phyloP scores from a whole-genome alignment of 257 asterid species.

The Plantago major region DNA sequence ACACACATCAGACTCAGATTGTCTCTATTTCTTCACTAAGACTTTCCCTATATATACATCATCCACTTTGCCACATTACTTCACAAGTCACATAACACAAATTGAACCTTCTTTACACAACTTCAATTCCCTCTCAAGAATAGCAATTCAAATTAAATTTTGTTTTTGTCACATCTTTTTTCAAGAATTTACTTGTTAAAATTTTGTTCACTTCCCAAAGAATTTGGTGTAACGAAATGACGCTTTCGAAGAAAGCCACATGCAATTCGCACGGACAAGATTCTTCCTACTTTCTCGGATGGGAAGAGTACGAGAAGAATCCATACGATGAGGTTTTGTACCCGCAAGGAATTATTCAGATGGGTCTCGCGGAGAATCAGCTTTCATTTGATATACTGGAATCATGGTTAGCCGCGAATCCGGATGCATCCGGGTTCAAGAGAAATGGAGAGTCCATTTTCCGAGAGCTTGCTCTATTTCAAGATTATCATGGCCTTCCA shows the following conservation, averaged over 20 bases:
- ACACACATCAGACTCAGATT: background rate
- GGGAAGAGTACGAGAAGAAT: slow-evolving; percentile 60
- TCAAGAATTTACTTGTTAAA: background rate
- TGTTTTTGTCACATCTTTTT: too few relatives aligned
- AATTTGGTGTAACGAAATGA: slow-evolving; percentile 24
- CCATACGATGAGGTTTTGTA: slow-evolving; percentile 38
- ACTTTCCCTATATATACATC: background rate
- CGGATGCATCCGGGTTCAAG: slow-evolving; percentile 47
- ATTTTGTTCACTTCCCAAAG: background rate
- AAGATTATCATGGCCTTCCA: slow-evolving; percentile 60
- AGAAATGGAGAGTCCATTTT: slow-evolving; percentile 42
- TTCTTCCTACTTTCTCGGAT: slow-evolving; percentile 58
- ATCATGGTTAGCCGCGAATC: slow-evolving; percentile 41
- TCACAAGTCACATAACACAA: background rate
- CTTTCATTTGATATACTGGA: slow-evolving; percentile 47
- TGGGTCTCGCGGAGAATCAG: slow-evolving; percentile 72
- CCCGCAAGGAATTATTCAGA: slow-evolving; percentile 53
- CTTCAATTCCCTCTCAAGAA: background rate
- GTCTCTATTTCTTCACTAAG: too few relatives aligned
- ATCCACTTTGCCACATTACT: background rate
- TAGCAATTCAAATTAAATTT: background rate
- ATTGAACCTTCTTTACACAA: background rate
- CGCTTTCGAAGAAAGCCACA: slow-evolving; percentile 40
- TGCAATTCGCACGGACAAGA: slow-evolving; percentile 60
- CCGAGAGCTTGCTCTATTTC: slow-evolving; percentile 61